Percentiles rank a stretch among this genome's conserved stretches.
Conservation (phyloP, 2,329 filamentous ascomycete genomes). For the Fusarium nisikadoi region DNA sequence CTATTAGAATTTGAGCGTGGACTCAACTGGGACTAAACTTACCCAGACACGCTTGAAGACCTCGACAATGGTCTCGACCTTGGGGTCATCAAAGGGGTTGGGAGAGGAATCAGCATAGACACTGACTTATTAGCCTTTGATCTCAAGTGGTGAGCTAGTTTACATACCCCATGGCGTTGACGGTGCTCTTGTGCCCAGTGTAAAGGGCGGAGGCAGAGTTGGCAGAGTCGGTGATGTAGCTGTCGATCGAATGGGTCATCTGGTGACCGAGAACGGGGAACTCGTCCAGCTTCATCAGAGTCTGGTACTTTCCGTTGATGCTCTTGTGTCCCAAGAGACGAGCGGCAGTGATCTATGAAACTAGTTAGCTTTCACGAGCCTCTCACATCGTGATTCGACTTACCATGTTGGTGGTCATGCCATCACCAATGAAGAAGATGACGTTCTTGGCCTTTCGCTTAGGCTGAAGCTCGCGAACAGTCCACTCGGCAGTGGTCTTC, state of each 20-base stretch:
- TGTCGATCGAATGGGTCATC: conserved; percentile 88
- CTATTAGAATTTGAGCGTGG: conserved; percentile 18
- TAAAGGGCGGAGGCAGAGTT: conserved; percentile 87
- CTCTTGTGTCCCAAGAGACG: conserved; percentile 83
- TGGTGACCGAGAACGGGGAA: conserved; percentile 89
- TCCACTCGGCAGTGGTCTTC: conserved; percentile 79
- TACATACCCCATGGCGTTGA: conserved; percentile 77
- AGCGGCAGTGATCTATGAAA: conserved; percentile 72
- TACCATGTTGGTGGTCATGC: conserved; percentile 78
- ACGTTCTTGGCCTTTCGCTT: conserved; percentile 85
- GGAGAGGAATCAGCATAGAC: conserved; percentile 82
- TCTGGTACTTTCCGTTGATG: conserved; percentile 86
- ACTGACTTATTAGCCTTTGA: conserved; percentile 44
- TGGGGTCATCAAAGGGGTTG: conserved; percentile 82
- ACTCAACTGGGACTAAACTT: conserved; percentile 44
- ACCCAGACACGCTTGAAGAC: conserved; percentile 77
- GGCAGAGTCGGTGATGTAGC: conserved; percentile 87
- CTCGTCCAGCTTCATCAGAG: conserved; percentile 79
- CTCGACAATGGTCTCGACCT: conserved; percentile 85
- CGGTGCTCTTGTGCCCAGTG: conserved; percentile 83
- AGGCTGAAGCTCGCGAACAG: conserved; percentile 75
- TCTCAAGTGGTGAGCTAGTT: not conserved
- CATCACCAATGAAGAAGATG: conserved; percentile 83
- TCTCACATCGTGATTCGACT: conserved; percentile 3
- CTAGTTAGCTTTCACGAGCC: conserved; percentile 13